A percentile compares a stretch with the other conserved stretches of the same genome.
Conservation (phyloP, 2,329 filamentous ascomycete genomes). For the Xylariaceae sp. region DNA sequence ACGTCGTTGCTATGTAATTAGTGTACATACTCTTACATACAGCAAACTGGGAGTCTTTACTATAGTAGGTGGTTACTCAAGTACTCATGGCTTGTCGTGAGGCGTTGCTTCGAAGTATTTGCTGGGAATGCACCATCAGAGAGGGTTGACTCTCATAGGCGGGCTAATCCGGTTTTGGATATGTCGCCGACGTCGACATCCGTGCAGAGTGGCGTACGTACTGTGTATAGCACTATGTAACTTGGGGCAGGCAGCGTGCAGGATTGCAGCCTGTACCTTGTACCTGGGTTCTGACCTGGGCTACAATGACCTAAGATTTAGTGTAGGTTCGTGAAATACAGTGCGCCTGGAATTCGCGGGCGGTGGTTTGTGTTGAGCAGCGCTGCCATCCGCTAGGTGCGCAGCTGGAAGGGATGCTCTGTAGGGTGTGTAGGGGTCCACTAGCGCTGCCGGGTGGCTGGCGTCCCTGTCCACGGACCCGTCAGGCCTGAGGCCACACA, state of each 20-base stretch:
- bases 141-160: slow-evolving; percentile 6
- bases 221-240: too few relatives aligned
- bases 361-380: background rate
- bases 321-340: background rate
- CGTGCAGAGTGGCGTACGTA: background rate
- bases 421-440: too few relatives aligned
- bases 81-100: slow-evolving; percentile 14
- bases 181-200: background rate
- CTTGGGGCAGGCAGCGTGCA: too few relatives aligned
- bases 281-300: too few relatives aligned
- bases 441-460: too few relatives aligned
- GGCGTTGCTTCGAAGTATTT: slow-evolving; percentile 9
- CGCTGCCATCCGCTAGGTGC: too few relatives aligned
- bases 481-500: slow-evolving; percentile 6
- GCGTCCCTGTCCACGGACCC: slow-evolving; percentile 14
- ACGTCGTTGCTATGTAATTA: background rate
- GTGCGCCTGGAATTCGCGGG: background rate
- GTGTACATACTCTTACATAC: too few relatives aligned
- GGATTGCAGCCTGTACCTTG: too few relatives aligned
- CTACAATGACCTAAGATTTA: too few relatives aligned
- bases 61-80: slow-evolving; percentile 4
- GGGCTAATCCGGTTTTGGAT: slow-evolving; percentile 4
- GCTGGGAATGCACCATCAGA: slow-evolving; percentile 1
- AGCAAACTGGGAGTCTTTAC: too few relatives aligned
- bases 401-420: background rate